Base-by-base conservation (phyloP, 345 rosid species). In the Rhizophora mangle region DNA sequence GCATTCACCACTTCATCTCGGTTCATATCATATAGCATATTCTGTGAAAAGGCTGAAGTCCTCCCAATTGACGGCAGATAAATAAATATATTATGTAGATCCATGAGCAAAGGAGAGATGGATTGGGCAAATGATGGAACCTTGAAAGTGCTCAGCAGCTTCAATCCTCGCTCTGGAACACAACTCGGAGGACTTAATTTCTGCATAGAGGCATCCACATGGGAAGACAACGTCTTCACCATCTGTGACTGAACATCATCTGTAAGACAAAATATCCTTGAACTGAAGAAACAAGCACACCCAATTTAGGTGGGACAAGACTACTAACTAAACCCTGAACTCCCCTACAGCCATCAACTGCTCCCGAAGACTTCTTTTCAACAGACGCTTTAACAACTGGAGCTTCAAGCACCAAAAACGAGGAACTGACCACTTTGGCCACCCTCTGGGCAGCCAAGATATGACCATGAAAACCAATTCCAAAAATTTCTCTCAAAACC, bases 71-170 rank as follows among this genome's bases (percentile, higher is more conserved):
- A 84, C 15, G 98, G 96, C 24, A 95, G 83, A 71, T 83, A 88
- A 26, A 13, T 74, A 68, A 92, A 95, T 66, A 92, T 83, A 68
- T 88, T 69, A 75, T 86, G 89, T 19, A 95, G 86, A 78, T 95
- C 99, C 68, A 82, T 60, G 56, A 95, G 92, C 55, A 95, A 79
- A 1, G 99, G 87, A 78, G 86, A 92, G 62, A 95, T 64, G 19
- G 91, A 79, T 64, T 85, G 87, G 8, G 98, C 98, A 83, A 92
- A 95, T 6, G 93, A 73, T 4, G 98, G 96, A 67, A 82, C 81
- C 81, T 79, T 85, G 66, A 76, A 78, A 72, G 63, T 75, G 54
- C 36, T 67, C 16, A 22, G 68, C 0, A 70, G 76, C 63, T 63
- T 78, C 1, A 74, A 72, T 32, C 64, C 75, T 39, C 1, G 69